These are phyloP conservation scores for Vaccinium darrowii DNA, from an alignment of 148 eudicot species.

Conservation along the genomic window DNA sequence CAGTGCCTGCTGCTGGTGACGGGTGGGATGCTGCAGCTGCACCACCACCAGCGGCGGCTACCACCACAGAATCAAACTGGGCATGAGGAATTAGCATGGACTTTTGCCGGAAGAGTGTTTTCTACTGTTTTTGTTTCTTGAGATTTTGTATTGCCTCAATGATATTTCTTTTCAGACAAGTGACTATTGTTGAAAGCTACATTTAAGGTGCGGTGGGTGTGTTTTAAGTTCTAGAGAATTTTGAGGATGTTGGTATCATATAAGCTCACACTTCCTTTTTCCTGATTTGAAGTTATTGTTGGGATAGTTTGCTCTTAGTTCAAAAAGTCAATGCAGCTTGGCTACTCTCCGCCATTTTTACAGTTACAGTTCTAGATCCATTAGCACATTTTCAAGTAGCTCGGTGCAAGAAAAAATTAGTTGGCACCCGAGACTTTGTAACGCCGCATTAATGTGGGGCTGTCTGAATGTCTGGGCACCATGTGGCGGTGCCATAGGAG, in stretches of 20 bases:
- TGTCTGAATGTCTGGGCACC: too few species aligned
- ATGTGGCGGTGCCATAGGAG: too few species aligned
- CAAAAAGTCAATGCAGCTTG: too few species aligned
- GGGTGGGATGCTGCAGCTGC: conserved; percentile 3
- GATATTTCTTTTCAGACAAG: not conserved
- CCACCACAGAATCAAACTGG: not conserved
- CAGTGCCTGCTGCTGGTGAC: not conserved
- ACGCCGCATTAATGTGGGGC: too few species aligned
- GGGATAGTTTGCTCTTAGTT: not conserved
- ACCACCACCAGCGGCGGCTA: not conserved
- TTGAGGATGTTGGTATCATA: not conserved
- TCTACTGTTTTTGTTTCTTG: not conserved
- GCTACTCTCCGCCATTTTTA: too few species aligned
- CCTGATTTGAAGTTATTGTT: not conserved
- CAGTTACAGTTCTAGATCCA: too few species aligned
- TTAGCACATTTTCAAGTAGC: too few species aligned
- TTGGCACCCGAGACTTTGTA: too few species aligned
- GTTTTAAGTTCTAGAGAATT: not conserved
- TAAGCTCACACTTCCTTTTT: not conserved
- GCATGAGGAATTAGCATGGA: not conserved
- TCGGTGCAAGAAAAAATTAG: too few species aligned
- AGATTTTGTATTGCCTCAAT: not conserved
- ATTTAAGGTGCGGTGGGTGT: not conserved
- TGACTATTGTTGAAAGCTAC: not conserved
- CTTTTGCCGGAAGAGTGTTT: not conserved